Evolutionary conservation across 2,329 filamentous ascomycete species (phyloP).

Genomic region (Dryadomyces quercus-mongolicae): DNA sequence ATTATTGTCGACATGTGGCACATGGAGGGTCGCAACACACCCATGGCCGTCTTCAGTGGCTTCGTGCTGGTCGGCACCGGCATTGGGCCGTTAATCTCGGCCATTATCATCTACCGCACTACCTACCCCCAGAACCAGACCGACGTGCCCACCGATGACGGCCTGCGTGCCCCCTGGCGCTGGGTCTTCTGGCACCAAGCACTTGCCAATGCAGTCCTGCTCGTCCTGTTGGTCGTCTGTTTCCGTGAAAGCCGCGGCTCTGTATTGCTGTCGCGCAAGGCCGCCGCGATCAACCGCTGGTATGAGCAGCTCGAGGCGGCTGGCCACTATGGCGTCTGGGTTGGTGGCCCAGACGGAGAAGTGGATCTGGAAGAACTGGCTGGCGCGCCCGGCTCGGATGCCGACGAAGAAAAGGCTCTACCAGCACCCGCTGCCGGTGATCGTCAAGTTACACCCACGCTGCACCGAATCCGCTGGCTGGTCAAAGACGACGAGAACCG

Average conservation of each 20-base stretch:
- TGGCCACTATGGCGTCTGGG: slow-evolving; percentile 41
- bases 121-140: slow-evolving; percentile 15
- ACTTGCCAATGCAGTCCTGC: slow-evolving; percentile 53
- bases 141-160: slow-evolving; percentile 14
- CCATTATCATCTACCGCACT: slow-evolving; percentile 54
- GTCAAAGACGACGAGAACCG: slow-evolving; percentile 70
- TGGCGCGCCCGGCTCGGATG: neutral
- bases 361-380: slow-evolving; percentile 8
- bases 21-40: slow-evolving; percentile 66
- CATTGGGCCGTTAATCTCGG: slow-evolving; percentile 59
- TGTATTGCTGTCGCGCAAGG: slow-evolving; percentile 68
- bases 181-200: slow-evolving; percentile 86
- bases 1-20: slow-evolving; percentile 81
- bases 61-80: slow-evolving; percentile 69
- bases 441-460: neutral
- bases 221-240: slow-evolving; percentile 51
- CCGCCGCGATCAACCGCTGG: slow-evolving; percentile 61
- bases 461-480: slow-evolving; percentile 61
- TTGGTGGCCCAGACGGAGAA: slow-evolving; percentile 13
- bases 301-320: slow-evolving; percentile 59
- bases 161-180: slow-evolving; percentile 44
- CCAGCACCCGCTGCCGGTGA: neutral
- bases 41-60: slow-evolving; percentile 83
- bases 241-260: slow-evolving; percentile 76
- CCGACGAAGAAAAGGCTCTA: neutral